Conservation (phyloP, 2,329 filamentous ascomycete species). For the Zasmidium cellare region DNA sequence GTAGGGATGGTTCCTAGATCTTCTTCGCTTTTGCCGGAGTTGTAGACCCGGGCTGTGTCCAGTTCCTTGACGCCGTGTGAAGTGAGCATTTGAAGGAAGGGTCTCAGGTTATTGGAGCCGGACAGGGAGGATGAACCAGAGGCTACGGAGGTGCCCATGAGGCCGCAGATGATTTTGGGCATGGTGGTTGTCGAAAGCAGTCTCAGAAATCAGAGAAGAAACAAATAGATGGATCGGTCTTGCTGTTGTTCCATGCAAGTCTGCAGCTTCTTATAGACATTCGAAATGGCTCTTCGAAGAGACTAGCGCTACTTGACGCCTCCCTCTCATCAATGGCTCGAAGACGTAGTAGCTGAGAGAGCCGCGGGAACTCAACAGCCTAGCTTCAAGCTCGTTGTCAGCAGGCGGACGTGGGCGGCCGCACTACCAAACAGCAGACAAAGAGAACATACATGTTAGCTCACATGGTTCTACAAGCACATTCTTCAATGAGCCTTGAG, state of each 20-base stretch:
- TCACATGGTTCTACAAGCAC: no score
- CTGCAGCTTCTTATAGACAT: no score
- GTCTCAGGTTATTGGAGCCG: slow-evolving; percentile 19
- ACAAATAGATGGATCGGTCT: no score
- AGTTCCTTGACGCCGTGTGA: slow-evolving; percentile 35
- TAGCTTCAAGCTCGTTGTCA: neutral
- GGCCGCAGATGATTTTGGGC: slow-evolving; percentile 30
- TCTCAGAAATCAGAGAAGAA: no score
- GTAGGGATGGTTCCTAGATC: slow-evolving; percentile 40
- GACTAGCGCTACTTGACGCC: no score
- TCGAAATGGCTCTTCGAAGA: no score
- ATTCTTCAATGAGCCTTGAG: no score
- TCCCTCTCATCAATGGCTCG: no score
- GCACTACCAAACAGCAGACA: neutral
- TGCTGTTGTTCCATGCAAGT: no score
- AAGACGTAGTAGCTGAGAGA: neutral
- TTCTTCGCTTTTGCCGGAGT: slow-evolving; percentile 40
- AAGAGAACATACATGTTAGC: no score
- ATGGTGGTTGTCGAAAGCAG: no score
- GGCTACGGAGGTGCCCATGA: slow-evolving; percentile 30
- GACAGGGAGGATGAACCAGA: slow-evolving; percentile 25
- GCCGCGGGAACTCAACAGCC: no score
- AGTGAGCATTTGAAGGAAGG: slow-evolving; percentile 35
- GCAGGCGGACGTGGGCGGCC: slow-evolving; percentile 3
- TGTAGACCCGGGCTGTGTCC: slow-evolving; percentile 43